These are phyloP conservation scores for Arthrobotrys sphaeroides DNA, from an alignment of 2,329 filamentous ascomycete species.

Conservation along the genomic window DNA sequence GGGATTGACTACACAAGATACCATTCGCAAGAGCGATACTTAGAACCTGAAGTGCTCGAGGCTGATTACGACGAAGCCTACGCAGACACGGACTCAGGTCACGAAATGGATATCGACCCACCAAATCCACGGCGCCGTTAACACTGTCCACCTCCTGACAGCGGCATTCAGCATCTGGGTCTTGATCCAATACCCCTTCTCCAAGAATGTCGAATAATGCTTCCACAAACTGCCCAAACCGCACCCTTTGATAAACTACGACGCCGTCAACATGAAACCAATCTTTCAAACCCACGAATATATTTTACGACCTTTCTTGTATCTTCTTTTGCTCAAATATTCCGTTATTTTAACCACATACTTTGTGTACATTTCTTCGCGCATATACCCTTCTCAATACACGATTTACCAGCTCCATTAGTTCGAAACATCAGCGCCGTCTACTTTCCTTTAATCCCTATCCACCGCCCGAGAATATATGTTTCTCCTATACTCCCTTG, in stretches of 20 bases:
- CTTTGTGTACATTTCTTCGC: background rate
- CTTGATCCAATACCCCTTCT: no score
- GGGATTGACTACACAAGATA: background rate
- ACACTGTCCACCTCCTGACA: no score
- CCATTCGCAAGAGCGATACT: background rate
- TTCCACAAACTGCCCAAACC: background rate
- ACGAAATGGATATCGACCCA: no score
- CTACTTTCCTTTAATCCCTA: background rate
- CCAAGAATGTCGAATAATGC: no score
- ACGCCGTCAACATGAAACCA: no score
- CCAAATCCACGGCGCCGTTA: no score
- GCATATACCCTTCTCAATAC: slow-evolving; percentile 10
- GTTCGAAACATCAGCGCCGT: background rate
- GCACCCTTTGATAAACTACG: background rate
- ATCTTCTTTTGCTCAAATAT: background rate
- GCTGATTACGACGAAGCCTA: no score
- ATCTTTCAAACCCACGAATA: no score
- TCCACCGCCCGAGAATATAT: no score
- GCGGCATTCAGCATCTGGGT: no score
- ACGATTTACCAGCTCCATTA: background rate
- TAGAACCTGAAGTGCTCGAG: no score
- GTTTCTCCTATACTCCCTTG: background rate
- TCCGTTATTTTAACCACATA: background rate
- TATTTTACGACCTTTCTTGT: background rate
- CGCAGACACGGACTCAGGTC: no score